Base-by-base conservation (phyloP, 148 eudicot genomes). In the Salicornia ramosissima region DNA sequence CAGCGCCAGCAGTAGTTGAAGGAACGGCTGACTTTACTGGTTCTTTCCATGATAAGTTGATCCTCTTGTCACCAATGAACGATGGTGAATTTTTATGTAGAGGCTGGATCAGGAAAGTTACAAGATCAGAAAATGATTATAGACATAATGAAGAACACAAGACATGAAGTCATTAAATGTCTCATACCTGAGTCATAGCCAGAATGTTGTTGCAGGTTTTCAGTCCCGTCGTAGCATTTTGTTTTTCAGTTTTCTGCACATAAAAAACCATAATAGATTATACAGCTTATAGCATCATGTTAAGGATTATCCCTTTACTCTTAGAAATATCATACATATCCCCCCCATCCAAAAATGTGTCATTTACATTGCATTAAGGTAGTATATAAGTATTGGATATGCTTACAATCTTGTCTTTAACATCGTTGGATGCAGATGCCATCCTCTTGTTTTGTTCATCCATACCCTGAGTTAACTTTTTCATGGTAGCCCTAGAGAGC, bases 181-280 rank as follows among this genome's bases (percentile, higher is more conserved):
- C 22, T 57, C 70, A 70, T 26, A 95, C 97, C 92, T 86, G 89
- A 60, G 97, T 79, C 97, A 92, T 92, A 53, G 96, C 85, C 67
- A 92, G 81, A 70, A 92, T 89, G 80, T 92, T 92, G 75, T 92
- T 92, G 88, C 96, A 89, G 51, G 97, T 92, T 65, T 88, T 84
- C 78, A 92, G 70, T 43, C 97, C 97, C 10, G 86, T 78, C 15
- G 90, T 86, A 46, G 96, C 75, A 67, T 86, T 87, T 79, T 87
- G 97, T 77, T 86, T 84, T 71, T 92, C 84, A 53, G 80, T 71
- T 87, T 84, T 89, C 96, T 92, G 92, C 85, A 84, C 14, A 29
- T 53, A 49, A 54, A 52, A 56, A 55, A 31, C 9, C 34, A 65
- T 49, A 49, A 15, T 4, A 21, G 36, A 15, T 59, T 67, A 61